A percentile compares a stretch with the other conserved stretches of the same genome.
These are phyloP conservation scores for Salicornia ramosissima DNA, from an alignment of 148 eudicot genomes.

Conservation along the genomic window DNA sequence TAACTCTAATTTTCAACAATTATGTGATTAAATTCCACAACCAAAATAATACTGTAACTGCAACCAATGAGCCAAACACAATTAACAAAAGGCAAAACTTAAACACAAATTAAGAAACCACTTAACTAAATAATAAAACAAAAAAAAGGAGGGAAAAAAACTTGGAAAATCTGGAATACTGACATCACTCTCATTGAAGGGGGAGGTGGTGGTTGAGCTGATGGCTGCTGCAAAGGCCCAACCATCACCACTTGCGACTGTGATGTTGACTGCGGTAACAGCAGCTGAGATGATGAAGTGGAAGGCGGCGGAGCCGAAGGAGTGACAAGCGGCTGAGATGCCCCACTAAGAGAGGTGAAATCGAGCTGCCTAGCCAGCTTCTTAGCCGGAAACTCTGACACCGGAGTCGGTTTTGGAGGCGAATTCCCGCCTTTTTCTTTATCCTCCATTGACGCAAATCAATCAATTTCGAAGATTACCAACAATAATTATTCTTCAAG, in stretches of 20 bases:
- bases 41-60: background rate
- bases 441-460: slow-evolving; percentile 21
- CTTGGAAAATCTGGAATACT: slow-evolving; percentile 15
- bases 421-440: slow-evolving; percentile 23
- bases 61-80: background rate
- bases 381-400: slow-evolving; percentile 46
- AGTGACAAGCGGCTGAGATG: slow-evolving; percentile 9
- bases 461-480: slow-evolving; percentile 11
- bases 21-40: background rate
- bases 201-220: slow-evolving; percentile 34
- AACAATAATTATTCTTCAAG: too few relatives aligned
- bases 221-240: slow-evolving; percentile 29
- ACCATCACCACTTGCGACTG: slow-evolving; percentile 16
- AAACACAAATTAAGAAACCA: background rate
- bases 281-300: slow-evolving; percentile 15
- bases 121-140: background rate
- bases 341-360: slow-evolving; percentile 35
- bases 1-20: background rate
- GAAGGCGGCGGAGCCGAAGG: slow-evolving; percentile 28
- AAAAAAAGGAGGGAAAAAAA: slow-evolving; percentile 1
- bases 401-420: slow-evolving; percentile 14
- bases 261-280: slow-evolving; percentile 19
- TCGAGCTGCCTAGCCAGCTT: slow-evolving; percentile 74
- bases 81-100: background rate
- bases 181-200: slow-evolving; percentile 47